Evolutionary conservation across 352 stramenopile genomes (phyloP), one percentile per base, ranked within the genome.

Genomic region (Globisporangium spiculum): DNA sequence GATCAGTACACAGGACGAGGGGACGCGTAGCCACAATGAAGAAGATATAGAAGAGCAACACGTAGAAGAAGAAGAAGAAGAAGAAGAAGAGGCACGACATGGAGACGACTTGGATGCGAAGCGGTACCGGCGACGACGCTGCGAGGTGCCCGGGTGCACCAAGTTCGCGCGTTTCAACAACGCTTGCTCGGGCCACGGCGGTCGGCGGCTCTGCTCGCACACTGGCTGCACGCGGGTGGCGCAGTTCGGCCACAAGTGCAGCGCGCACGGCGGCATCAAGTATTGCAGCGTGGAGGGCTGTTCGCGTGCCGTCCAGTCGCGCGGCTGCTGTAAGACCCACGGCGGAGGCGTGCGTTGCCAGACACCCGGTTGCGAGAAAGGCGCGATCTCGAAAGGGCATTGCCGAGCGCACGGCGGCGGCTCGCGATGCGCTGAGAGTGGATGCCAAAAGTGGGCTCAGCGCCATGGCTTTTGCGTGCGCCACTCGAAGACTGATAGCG

Each of bases 241-340:
- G 0, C 85, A 93, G 57, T 93, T 93, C 56, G 85, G 85, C 3
- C 86, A 93, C 74, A 91, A 93, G 66, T 96, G 88, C 72, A 92
- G 84, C 52, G 74, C 79, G 1, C 88, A 96, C 41, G 86, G 88
- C 34, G 86, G 88, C 6, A 76, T 92, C 63, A 93, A 92, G 63
- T 83, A 85, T 57, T 96, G 88, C 65, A 83, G 76, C 44, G 67
- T 92, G 2, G 80, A 91, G 24, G 83, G 79, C 0, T 96, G 88
- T 44, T 70, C 83, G 26, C 85, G 87, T 53, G 84, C 83, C 5
- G 88, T 94, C 57, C 88, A 96, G 72, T 93, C 86, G 46, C 86
- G 89, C 14, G 89, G 89, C 10, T 92, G 84, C 53, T 97, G 89
- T 74, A 95, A 94, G 73, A 94, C 86, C 2, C 89, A 97, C 67